These are phyloP conservation scores for Bidens hawaiensis DNA, from an alignment of 140 eudicot genomes.

Conservation along the genomic window DNA sequence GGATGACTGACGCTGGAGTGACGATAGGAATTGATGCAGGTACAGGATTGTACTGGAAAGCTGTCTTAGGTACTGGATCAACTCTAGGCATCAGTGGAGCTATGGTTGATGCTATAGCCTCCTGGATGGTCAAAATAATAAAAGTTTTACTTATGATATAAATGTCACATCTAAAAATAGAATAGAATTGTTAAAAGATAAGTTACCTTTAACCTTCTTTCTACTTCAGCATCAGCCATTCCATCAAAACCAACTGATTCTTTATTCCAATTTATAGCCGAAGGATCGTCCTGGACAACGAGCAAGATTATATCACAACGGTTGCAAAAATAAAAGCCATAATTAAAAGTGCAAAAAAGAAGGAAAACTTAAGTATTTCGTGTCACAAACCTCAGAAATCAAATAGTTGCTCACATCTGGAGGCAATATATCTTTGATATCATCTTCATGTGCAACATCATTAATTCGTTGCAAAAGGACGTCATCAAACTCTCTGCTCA, in stretches of 20 bases:
- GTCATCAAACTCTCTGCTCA: conserved; percentile 90
- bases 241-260: conserved; percentile 82
- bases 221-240: conserved; percentile 90
- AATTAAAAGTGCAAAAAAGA: neutral
- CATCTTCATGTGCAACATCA: conserved; percentile 81
- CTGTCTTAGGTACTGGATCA: conserved; percentile 60
- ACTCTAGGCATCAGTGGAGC: conserved; percentile 39
- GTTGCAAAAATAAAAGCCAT: neutral
- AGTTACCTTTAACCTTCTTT: conserved; percentile 80
- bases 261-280: conserved; percentile 59
- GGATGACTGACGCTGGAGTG: conserved; percentile 44
- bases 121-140: conserved; percentile 41
- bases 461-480: conserved; percentile 62
- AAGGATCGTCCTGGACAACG: conserved; percentile 63
- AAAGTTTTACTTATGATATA: neutral
- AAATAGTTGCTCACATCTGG: conserved; percentile 97
- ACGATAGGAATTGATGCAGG: conserved; percentile 42
- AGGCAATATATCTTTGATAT: conserved; percentile 59
- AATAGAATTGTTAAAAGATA: conserved; percentile 2
- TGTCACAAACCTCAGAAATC: conserved; percentile 74
- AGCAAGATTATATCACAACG: conserved; percentile 3
- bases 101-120: conserved; percentile 59
- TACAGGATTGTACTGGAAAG: conserved; percentile 40
- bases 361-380: neutral
- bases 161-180: neutral